phyloP scores from a whole-genome alignment of 2,329 filamentous ascomycete species.

The Dryadomyces quercus-mongolicae region DNA sequence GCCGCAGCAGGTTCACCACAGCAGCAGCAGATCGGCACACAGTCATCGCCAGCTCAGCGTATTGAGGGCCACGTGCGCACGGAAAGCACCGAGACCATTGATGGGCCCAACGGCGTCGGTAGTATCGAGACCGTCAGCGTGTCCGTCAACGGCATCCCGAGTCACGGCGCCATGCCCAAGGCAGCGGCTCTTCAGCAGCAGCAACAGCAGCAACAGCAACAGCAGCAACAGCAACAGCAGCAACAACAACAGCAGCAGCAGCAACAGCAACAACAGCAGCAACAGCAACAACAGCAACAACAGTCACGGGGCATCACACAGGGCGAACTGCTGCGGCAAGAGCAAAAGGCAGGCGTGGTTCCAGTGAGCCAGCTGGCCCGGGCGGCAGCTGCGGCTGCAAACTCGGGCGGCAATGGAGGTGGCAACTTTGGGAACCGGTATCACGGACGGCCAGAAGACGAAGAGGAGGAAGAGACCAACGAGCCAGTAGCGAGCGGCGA shows the following conservation, averaged over 20 bases:
- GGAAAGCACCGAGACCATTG: slow-evolving; percentile 68
- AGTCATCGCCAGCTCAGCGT: slow-evolving; percentile 3
- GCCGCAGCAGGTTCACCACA: background rate
- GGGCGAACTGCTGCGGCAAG: slow-evolving; percentile 74
- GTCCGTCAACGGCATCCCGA: slow-evolving; percentile 56
- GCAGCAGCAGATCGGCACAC: background rate
- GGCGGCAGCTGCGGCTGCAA: slow-evolving; percentile 18
- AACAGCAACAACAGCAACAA: slow-evolving; percentile 6
- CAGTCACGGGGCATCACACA: slow-evolving; percentile 54
- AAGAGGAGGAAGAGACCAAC: background rate
- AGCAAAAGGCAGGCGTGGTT: slow-evolving; percentile 71
- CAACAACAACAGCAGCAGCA: slow-evolving; percentile 12
- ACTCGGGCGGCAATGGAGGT: slow-evolving; percentile 7
- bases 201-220: slow-evolving; percentile 11
- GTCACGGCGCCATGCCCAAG: slow-evolving; percentile 26
- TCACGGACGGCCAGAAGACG: slow-evolving; percentile 5
- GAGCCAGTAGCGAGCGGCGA: slow-evolving; percentile 14
- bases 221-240: slow-evolving; percentile 8
- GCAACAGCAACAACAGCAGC: slow-evolving; percentile 14
- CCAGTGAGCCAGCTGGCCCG: slow-evolving; percentile 50
- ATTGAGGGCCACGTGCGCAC: slow-evolving; percentile 53
- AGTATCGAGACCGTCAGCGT: slow-evolving; percentile 73
- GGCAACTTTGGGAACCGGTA: slow-evolving; percentile 2
- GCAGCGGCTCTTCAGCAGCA: slow-evolving; percentile 12
- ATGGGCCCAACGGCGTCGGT: slow-evolving; percentile 67